phyloP scores from a whole-genome alignment of 163 green algal species.

The Chlorella variabilis region DNA sequence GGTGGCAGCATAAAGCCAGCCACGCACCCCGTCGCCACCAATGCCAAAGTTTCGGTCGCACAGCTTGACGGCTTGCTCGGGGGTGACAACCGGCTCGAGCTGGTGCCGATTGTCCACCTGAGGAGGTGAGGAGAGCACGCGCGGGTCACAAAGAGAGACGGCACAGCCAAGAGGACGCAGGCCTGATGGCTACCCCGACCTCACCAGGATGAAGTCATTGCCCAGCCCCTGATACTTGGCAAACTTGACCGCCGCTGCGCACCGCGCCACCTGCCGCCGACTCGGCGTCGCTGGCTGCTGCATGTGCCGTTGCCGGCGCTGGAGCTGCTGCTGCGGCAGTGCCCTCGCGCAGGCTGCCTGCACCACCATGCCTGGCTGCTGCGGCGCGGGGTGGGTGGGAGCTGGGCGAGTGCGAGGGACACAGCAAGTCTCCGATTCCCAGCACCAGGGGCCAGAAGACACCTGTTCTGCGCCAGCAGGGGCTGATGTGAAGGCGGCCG shows the following conservation, averaged over 20 bases:
- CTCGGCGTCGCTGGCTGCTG: neutral
- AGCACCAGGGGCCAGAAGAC: too few relatives aligned
- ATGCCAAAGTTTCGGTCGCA: constrained; percentile 98
- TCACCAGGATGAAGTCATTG: constrained; percentile 99
- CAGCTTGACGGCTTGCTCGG: constrained; percentile 84
- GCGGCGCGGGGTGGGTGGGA: too few relatives aligned
- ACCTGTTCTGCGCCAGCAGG: too few relatives aligned
- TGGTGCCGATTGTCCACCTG: constrained; percentile 95
- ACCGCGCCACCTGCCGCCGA: constrained; percentile 1
- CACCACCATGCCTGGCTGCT: too few relatives aligned
- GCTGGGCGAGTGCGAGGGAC: too few relatives aligned
- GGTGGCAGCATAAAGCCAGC: neutral
- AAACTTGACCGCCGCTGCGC: constrained; percentile 71
- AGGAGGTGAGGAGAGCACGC: too few relatives aligned
- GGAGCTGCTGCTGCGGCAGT: neutral
- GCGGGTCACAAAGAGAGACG: neutral
- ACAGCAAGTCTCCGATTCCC: too few relatives aligned
- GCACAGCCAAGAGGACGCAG: neutral
- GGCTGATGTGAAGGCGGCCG: too few relatives aligned
- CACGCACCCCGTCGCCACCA: constrained; percentile 91
- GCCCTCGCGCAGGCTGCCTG: too few relatives aligned
- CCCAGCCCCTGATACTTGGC: constrained; percentile 97
- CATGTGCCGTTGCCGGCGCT: neutral
- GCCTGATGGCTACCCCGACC: neutral
- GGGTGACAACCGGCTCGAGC: constrained; percentile 76